Evolutionary conservation across 2,329 filamentous ascomycete genomes (phyloP).

Genomic region (Stylonectria norvegica): DNA sequence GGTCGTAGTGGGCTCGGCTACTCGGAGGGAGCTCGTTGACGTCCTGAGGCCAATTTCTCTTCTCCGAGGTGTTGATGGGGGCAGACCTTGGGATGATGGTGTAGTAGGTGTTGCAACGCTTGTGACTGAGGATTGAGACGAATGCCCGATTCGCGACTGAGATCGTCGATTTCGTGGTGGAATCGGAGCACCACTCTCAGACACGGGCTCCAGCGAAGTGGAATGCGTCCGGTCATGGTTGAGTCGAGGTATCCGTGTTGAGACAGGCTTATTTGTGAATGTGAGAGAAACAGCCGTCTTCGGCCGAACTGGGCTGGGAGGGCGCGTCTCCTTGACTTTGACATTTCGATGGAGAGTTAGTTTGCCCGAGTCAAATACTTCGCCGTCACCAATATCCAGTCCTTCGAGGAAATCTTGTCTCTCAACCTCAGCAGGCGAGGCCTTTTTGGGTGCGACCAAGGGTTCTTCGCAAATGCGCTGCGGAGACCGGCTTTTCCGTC

Average conservation of each 20-base stretch:
- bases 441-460: constrained; percentile 29
- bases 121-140: constrained; percentile 64
- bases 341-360: constrained; percentile 87
- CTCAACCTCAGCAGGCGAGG: constrained; percentile 40
- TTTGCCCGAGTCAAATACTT: constrained; percentile 76
- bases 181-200: constrained; percentile 77
- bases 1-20: constrained; percentile 62
- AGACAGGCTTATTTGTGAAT: constrained; percentile 75
- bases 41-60: constrained; percentile 56
- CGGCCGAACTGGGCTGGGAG: constrained; percentile 66
- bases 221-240: constrained; percentile 69
- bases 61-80: constrained; percentile 56
- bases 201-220: constrained; percentile 80
- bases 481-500: constrained; percentile 60
- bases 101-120: constrained; percentile 61
- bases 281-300: constrained; percentile 81
- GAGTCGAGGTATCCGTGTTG: constrained; percentile 77
- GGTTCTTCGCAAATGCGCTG: constrained; percentile 44
- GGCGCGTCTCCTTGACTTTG: constrained; percentile 71
- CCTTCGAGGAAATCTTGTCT: constrained; percentile 80
- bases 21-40: constrained; percentile 52
- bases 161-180: constrained; percentile 56
- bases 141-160: constrained; percentile 66
- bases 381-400: constrained; percentile 80
- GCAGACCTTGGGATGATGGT: constrained; percentile 50